Evolutionary conservation across 306 rosid species (phyloP), one percentile per base, ranked within the genome.

Genomic region (Ziziphus jujuba): DNA sequence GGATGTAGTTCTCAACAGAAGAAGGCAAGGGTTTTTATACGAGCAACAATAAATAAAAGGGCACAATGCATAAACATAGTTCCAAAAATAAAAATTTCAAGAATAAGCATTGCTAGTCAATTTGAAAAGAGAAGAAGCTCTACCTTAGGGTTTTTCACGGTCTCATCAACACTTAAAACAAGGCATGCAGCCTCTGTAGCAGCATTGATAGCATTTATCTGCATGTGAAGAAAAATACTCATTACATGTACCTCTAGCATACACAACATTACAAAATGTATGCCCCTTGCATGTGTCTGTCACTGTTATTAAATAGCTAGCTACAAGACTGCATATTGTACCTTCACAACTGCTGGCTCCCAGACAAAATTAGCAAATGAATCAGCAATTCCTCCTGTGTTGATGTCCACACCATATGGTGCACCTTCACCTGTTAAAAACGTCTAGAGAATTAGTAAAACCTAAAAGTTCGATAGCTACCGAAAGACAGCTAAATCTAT

Each of bases 301-400:
- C 23, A 20, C 2, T 49, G 15, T 24, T 47, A 14, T 52, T 25
- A 35, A 1, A 65, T 17, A 56, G 0, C 9, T 57, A 28, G 7
- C 22, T 16, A 48, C 28, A 16, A 53, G 47, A 7, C 43, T 7
- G 20, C 63, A 54, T 34, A 65, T 13, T 13, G 50, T 75, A 90
- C 99, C 97, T 95, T 95, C 53, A 95, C 99, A 74, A 95, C 84
- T 12, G 99, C 89, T 24, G 99, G 99, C 84, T 95, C 99, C 99
- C 99, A 95, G 65, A 95, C 99, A 63, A 95, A 95, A 82, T 87
- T 95, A 25, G 96, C 90, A 80, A 79, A 88, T 10, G 99, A 90
- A 73, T 95, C 92, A 2, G 96, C 82, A 80, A 95, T 87, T 75
- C 99, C 99, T 67, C 99, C 99, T 20, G 99, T 90, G 79, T 73